Base-by-base conservation (phyloP, 257 asterid species). In the Solanum medicagineum region DNA sequence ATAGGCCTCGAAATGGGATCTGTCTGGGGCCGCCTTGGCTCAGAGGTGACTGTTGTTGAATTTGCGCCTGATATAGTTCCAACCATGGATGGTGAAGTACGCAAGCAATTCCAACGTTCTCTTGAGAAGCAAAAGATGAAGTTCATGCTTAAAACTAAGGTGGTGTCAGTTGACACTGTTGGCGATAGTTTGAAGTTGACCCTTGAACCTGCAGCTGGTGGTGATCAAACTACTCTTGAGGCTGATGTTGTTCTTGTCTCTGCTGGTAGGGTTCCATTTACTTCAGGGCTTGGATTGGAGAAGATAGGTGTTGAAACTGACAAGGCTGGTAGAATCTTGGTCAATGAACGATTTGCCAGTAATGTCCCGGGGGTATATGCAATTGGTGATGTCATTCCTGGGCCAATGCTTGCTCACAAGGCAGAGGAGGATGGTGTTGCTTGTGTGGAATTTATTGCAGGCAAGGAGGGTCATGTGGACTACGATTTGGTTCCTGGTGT, bases 341-440 rank as follows among this genome's bases (percentile, higher is more conserved):
- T 97, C 56, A 89, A 97, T 45, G 86, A 89, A 36, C 89, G 89
- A 36, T 97, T 97, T 75, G 93, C 94, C 87, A 88, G 97, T 14
- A 97, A 92, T 51, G 95, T 95, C 1, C 86, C 90, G 0, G 96
- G 99, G 1, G 98, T 97, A 51, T 91, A 80, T 26, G 99, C 99
- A 40, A 97, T 97, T 56, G 99, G 99, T 60, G 99, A 97, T 86
- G 98, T 95, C 26, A 94, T 97, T 84, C 98, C 99, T 1, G 99
- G 98, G 15, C 98, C 98, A 6, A 97, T 97, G 99, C 81, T 96
- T 93, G 99, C 99, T 56, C 99, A 97, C 93, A 97, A 97, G 89
- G 99, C 99, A 3, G 99, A 96, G 85, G 99, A 96, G 85, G 99
- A 96, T 51, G 99, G 99, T 55, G 94, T 96, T 56, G 99, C 99